Evolutionary conservation across 169 alveolate species (phyloP), one percentile per base, ranked within the genome.

Genomic region (Eimeria maxima): DNA sequence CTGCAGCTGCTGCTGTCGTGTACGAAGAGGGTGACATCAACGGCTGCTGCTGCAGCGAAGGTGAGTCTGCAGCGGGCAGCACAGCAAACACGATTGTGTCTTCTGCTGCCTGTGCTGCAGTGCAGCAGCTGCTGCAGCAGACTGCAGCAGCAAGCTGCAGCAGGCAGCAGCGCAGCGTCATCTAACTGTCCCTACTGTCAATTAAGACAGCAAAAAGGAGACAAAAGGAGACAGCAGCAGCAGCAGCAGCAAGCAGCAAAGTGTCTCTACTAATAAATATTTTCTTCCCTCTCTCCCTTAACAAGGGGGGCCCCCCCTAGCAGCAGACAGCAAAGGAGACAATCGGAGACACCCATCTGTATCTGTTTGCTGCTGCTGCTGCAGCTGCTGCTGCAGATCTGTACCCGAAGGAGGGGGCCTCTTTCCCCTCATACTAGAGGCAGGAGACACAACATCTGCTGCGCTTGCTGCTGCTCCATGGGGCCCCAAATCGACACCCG

Each of bases 391-490:
- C 44, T 42, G 88, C 27, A 47, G 2, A 5, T 78, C 88, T 44
- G 27, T 42, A 6, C 65, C 65, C 7, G 88, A 78, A 20, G 88
- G 88, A 67, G 88, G 88, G 88, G 88, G 88, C 88, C 88, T 78
- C 88, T 78, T 78, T 63, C 88, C 24, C 4, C 88, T 4, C 88
- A 78, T 47, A 22, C 88, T 78, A 4, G 88, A 78, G 16, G 88
- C 3, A 78, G 88, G 88, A 33, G 88, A 78, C 45, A 47, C 20
- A 50, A 7, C 33, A 4, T 50, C 57, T n/a, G n/a, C n/a, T n/a
- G n/a, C n/a, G n/a, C n/a, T n/a, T n/a, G n/a, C n/a, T n/a, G n/a
- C n/a, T n/a, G n/a, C 67, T 11, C 63, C 6, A 20, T 38, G 88
- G 65, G 88, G 88, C 67, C 88, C 88, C 88, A 63, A 8, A 53